These are phyloP conservation scores for Dendrobium catenatum DNA, from an alignment of 106 monocot genomes.

Conservation along the genomic window DNA sequence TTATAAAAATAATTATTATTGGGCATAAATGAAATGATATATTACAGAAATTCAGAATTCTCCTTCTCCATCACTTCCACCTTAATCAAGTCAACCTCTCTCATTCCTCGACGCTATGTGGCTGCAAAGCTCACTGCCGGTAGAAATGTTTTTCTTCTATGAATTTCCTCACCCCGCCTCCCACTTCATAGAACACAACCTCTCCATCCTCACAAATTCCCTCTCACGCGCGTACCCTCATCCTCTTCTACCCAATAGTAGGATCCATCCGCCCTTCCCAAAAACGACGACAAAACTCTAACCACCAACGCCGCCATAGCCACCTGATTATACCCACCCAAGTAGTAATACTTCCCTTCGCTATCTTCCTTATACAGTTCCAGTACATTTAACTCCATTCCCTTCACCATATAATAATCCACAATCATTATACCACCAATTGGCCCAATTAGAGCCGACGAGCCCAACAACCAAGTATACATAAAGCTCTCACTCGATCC, in stretches of 20 bases:
- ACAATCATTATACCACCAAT: slow-evolving; percentile 62
- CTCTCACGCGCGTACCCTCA: slow-evolving; percentile 33
- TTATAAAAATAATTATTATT: too few relatives aligned
- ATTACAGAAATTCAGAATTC: not conserved
- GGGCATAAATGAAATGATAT: too few relatives aligned
- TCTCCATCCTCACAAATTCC: slow-evolving; percentile 35
- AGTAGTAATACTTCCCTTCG: slow-evolving; percentile 45
- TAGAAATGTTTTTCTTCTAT: slow-evolving; percentile 56
- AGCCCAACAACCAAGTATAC: slow-evolving; percentile 85
- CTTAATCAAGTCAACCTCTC: slow-evolving; percentile 11
- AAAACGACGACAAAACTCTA: slow-evolving; percentile 55
- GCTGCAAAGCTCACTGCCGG: slow-evolving; percentile 7
- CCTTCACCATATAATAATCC: slow-evolving; percentile 67
- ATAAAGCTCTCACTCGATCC: slow-evolving; percentile 86
- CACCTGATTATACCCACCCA: slow-evolving; percentile 37
- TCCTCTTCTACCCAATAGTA: slow-evolving; percentile 28
- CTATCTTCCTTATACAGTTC: slow-evolving; percentile 38
- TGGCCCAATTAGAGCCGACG: slow-evolving; percentile 84
- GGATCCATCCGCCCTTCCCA: slow-evolving; percentile 31
- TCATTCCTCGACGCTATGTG: slow-evolving; percentile 30
- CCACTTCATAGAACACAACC: slow-evolving; percentile 14
- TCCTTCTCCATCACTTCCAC: slow-evolving; percentile 1
- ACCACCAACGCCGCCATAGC: slow-evolving; percentile 55
- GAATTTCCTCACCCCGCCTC: slow-evolving; percentile 16
- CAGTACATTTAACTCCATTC: slow-evolving; percentile 49